Evolutionary conservation across 2,329 filamentous ascomycete species (phyloP), one percentile per base, ranked within the genome.

Genomic region (Neofusicoccum laricinum): DNA sequence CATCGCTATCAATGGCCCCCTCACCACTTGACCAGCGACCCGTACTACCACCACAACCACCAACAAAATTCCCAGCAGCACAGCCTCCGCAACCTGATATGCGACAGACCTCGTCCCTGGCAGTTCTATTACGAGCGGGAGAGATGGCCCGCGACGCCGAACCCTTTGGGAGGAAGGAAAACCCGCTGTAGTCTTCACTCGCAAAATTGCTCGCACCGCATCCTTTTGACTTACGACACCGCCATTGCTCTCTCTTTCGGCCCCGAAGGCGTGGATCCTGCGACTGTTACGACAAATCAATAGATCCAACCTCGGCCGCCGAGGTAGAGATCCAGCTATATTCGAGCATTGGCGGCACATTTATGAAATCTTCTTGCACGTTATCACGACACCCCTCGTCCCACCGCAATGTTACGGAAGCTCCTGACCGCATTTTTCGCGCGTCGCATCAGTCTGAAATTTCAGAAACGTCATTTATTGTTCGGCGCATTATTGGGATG

Each of bases 91-190:
- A 48, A 4, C 32, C 50, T 21, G 74, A 78, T 40, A 73, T 71
- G 51, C 71, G 75, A 7, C 70, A 70, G 3, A 70, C 70, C n/a
- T 71, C 75, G 2, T 72, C 75, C 15, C 70, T 78, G 45, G 76
- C 75, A 3, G 77, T 74, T 2, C 64, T 79, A 12, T 66, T 78
- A 38, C 70, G 74, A 67, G 77, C 76, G 48, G 72, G 76, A 10
- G 76, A 78, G 62, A 38, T 79, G 43, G 73, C 76, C 4, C 70
- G 74, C 64, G 73, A 71, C 34, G 74, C 69, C 48, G 73, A 78
- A 36, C 71, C 72, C 3, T 15, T 25, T 6, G 63, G 36, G 17
- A 55, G 46, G 32, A 61, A 51, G 12, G 55, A 51, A 15, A 45
- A 61, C 10, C 55, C 55, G 14, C 46, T 21, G 36, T 61, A 61